These are phyloP conservation scores for Lotmaria passim DNA, from an alignment of 208 protist species.

Conservation along the genomic window DNA sequence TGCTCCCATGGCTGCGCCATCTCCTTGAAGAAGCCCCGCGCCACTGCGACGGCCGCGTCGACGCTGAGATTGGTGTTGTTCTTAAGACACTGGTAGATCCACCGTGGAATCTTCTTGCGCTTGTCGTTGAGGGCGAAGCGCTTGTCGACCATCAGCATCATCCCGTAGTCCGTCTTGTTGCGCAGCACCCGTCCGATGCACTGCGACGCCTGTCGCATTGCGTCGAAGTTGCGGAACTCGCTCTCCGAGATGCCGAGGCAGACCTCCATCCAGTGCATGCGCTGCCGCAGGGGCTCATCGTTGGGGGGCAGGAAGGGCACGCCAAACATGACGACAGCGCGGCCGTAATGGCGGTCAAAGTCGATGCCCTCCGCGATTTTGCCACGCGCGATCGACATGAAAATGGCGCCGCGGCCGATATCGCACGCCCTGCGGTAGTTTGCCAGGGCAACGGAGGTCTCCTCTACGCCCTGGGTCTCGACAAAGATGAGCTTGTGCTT, in stretches of 20 bases:
- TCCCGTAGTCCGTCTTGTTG: conserved; percentile 99
- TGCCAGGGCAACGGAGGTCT: conserved; percentile 97
- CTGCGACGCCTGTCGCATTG: conserved; percentile 98
- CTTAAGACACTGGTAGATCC: conserved; percentile 91
- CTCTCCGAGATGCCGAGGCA: conserved; percentile 96
- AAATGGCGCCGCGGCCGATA: conserved; percentile 98
- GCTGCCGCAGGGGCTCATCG: conserved; percentile 91
- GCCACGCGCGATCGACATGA: conserved; percentile 98
- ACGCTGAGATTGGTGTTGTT: conserved; percentile 93
- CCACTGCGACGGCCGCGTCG: conserved; percentile 87
- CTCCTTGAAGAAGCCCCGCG: conserved; percentile 92
- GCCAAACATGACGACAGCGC: conserved; percentile 97
- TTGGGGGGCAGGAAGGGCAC: conserved; percentile 96
- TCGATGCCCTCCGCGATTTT: conserved; percentile 99
- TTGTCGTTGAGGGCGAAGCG: conserved; percentile 97
- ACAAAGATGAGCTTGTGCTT: conserved; percentile 99
- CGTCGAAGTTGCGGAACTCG: conserved; percentile 99
- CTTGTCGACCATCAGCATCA: conserved; percentile 99
- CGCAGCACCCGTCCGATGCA: conserved; percentile 99
- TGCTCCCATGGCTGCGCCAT: conserved; percentile 96
- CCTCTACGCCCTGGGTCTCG: conserved; percentile 97
- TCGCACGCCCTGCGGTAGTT: conserved; percentile 98
- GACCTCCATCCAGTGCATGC: conserved; percentile 97
- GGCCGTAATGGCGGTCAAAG: conserved; percentile 98
- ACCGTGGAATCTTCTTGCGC: conserved; percentile 90